phyloP scores from a whole-genome alignment of 2,329 filamentous ascomycete species.

The Periconia macrospinosa region DNA sequence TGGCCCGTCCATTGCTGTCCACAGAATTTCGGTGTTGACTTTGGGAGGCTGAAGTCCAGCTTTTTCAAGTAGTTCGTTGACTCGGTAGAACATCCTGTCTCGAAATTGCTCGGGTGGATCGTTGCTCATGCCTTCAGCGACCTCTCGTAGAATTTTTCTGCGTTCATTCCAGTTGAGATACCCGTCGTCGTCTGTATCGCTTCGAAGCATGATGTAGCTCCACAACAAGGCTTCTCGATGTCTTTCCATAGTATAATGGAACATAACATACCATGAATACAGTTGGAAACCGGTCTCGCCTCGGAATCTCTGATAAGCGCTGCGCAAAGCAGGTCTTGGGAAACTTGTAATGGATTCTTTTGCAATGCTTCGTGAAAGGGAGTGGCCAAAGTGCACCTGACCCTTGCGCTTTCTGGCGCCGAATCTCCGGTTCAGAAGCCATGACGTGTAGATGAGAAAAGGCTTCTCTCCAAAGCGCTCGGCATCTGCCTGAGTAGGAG shows the following conservation, averaged over 20 bases:
- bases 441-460: constrained; percentile 50
- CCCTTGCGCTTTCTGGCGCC: constrained; percentile 49
- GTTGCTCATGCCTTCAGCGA: constrained; percentile 41
- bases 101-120: constrained; percentile 35
- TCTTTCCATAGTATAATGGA: constrained; percentile 50
- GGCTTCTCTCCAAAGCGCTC: constrained; percentile 49
- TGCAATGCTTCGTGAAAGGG: constrained; percentile 44
- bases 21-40: constrained; percentile 45
- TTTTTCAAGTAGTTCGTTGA: constrained; percentile 37
- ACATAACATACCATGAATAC: constrained; percentile 48
- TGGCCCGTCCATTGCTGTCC: constrained; percentile 50
- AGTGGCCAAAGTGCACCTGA: constrained; percentile 49
- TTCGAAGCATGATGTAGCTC: constrained; percentile 47
- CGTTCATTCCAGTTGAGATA: constrained; percentile 47
- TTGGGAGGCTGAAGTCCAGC: constrained; percentile 46
- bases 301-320: constrained; percentile 47
- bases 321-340: constrained; percentile 44
- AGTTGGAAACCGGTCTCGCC: constrained; percentile 49
- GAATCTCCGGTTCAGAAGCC: constrained; percentile 49
- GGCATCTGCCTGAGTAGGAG: constrained; percentile 38
- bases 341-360: constrained; percentile 48
- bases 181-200: constrained; percentile 42
- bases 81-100: constrained; percentile 45
- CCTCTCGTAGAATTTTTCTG: constrained; percentile 39
- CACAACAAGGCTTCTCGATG: constrained; percentile 49